Evolutionary conservation across 1,284 basidiomycete genomes (phyloP).

Genomic region (Pholiota adiposa): DNA sequence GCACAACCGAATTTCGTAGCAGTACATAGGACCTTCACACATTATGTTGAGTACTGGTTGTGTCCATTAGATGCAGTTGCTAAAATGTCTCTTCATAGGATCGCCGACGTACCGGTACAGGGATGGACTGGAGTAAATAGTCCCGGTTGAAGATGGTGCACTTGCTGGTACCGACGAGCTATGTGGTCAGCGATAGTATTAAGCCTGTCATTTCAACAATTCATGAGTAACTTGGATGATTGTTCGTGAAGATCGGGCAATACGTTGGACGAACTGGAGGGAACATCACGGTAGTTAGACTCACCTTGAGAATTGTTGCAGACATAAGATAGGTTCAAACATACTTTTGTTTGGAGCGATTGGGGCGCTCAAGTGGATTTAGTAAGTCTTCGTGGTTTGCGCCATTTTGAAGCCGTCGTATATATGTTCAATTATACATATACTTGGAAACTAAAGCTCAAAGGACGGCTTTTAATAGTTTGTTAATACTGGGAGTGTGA

Average conservation of each 20-base stretch:
- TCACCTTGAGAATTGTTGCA: background rate
- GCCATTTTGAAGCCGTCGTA: background rate
- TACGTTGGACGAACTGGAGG: background rate
- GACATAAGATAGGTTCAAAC: background rate
- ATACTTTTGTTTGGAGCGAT: background rate
- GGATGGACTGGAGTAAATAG: background rate
- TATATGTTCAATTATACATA: conserved; percentile 1
- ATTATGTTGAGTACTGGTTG: background rate
- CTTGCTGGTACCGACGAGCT: background rate
- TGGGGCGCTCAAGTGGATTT: conserved; percentile 1
- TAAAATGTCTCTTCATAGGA: background rate
- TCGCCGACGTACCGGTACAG: background rate
- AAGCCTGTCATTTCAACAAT: background rate
- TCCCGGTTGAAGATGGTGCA: background rate
- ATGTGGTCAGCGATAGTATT: background rate
- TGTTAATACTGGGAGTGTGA: background rate
- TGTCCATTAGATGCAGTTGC: background rate
- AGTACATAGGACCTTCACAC: background rate
- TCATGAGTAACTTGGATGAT: background rate
- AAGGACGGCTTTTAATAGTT: background rate
- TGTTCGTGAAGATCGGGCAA: background rate
- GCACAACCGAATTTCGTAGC: background rate
- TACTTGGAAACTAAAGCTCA: background rate
- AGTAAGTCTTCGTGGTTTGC: background rate
- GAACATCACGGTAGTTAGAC: background rate